Conservation (phyloP, 129 eudicot genomes). For the Cynara cardunculus region DNA sequence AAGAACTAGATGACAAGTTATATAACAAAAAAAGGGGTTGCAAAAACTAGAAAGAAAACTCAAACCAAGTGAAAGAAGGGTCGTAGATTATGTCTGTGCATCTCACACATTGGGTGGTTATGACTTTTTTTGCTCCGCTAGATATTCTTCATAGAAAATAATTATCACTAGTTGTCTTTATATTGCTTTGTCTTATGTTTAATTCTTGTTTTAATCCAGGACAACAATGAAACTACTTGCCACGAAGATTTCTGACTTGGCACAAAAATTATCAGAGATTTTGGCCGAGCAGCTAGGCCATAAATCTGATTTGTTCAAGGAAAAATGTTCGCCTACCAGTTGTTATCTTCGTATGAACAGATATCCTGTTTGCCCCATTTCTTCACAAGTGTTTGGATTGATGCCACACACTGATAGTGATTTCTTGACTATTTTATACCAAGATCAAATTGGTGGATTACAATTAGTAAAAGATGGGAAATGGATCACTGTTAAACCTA, state of each 20-base stretch:
- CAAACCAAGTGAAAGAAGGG: too few relatives aligned
- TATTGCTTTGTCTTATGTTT: neutral
- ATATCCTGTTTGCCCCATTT: conserved; percentile 58
- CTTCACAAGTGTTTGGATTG: conserved; percentile 36
- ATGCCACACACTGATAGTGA: conserved; percentile 75
- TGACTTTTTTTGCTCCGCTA: neutral
- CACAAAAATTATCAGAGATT: conserved; percentile 47
- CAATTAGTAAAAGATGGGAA: conserved; percentile 67
- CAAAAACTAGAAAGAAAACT: neutral
- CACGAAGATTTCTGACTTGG: conserved; percentile 37
- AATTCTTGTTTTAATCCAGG: conserved; percentile 24
- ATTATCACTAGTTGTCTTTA: neutral
- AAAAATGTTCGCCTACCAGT: conserved; percentile 42
- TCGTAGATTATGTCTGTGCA: too few relatives aligned
- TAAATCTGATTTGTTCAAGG: conserved; percentile 25
- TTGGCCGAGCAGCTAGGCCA: conserved; percentile 51
- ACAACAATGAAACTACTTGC: conserved; percentile 53
- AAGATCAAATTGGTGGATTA: conserved; percentile 69
- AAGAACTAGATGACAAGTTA: too few relatives aligned
- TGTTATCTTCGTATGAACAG: conserved; percentile 64
- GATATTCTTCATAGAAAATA: neutral
- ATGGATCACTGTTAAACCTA: conserved; percentile 71
- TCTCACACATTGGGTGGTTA: neutral
- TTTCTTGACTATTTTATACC: conserved; percentile 63
- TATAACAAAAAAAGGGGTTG: too few relatives aligned